These are phyloP conservation scores for Aspergillus diversus DNA, from an alignment of 495 filamentous ascomycete genomes.

Conservation along the genomic window DNA sequence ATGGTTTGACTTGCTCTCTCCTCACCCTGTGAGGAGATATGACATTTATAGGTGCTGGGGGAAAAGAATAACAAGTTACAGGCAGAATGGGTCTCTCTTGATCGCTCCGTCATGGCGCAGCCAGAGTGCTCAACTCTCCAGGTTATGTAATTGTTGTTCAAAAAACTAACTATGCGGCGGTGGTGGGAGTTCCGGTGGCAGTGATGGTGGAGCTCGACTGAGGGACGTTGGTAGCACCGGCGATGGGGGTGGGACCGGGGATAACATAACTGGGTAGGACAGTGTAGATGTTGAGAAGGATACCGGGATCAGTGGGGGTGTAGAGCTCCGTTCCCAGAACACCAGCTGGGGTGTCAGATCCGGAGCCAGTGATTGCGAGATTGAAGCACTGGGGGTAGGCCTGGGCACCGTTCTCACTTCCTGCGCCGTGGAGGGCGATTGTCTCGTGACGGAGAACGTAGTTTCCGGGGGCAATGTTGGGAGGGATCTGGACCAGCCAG, in stretches of 20 bases:
- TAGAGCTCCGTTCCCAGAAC: constrained; percentile 31
- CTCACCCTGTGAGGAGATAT: too few relatives aligned
- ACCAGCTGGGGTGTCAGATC: constrained; percentile 52
- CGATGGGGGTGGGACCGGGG: constrained; percentile 38
- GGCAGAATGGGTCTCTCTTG: too few relatives aligned
- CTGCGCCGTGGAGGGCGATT: constrained; percentile 64
- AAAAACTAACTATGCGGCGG: constrained; percentile 16
- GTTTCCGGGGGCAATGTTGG: constrained; percentile 58
- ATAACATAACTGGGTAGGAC: not conserved
- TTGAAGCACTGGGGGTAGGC: constrained; percentile 71
- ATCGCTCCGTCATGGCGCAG: not conserved
- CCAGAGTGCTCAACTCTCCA: too few relatives aligned
- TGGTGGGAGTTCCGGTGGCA: constrained; percentile 25
- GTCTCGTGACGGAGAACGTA: constrained; percentile 72
- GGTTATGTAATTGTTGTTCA: not conserved
- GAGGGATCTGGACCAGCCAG: constrained; percentile 64
- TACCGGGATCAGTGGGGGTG: constrained; percentile 2
- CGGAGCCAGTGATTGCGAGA: constrained; percentile 60
- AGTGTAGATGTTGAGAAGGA: constrained; percentile 1
- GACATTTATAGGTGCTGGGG: too few relatives aligned
- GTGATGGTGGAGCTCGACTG: constrained; percentile 21
- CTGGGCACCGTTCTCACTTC: constrained; percentile 58
- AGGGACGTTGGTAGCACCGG: constrained; percentile 29
- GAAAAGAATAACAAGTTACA: too few relatives aligned
- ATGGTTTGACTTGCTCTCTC: too few relatives aligned